Percentiles rank a stretch among this genome's conserved stretches.
Evolutionary conservation across 257 asterid species (phyloP).

Genomic region (Schizonepeta tenuifolia): DNA sequence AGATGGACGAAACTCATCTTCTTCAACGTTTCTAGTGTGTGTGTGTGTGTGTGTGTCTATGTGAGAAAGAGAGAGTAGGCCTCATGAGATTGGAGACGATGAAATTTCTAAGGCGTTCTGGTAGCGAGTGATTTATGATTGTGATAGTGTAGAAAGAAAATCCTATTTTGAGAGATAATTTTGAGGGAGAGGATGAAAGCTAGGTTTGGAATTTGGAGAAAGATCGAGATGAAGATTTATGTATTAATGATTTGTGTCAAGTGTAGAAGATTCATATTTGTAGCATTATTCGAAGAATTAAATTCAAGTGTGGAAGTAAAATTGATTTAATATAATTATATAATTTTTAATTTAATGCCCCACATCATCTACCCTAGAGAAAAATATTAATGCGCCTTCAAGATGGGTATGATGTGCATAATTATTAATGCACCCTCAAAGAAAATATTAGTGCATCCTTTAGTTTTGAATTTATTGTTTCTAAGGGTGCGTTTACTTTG

Average conservation of each 20-base stretch:
- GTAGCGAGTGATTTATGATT: not conserved
- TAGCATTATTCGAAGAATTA: not conserved
- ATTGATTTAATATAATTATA: no score
- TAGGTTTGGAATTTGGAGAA: not conserved
- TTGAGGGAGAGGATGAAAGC: not conserved
- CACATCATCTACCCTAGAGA: not conserved
- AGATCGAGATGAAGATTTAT: not conserved
- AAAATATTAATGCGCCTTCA: not conserved
- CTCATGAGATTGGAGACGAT: not conserved
- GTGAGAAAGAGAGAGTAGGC: not conserved
- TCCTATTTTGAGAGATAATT: slow-evolving; percentile 12
- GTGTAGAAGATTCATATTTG: not conserved
- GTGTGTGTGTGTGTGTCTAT: not conserved
- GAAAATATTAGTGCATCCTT: no score
- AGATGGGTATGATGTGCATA: not conserved
- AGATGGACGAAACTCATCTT: not conserved
- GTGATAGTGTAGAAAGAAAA: not conserved
- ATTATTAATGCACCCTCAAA: no score
- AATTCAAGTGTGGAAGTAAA: not conserved
- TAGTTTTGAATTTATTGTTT: no score
- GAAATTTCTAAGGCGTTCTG: slow-evolving; percentile 14
- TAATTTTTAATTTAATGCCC: not conserved
- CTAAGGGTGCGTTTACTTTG: no score
- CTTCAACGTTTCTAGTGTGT: not conserved
- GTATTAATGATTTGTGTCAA: not conserved